These are phyloP conservation scores for Peniophora sp. DNA, from an alignment of 1,284 basidiomycete species.

Conservation along the genomic window DNA sequence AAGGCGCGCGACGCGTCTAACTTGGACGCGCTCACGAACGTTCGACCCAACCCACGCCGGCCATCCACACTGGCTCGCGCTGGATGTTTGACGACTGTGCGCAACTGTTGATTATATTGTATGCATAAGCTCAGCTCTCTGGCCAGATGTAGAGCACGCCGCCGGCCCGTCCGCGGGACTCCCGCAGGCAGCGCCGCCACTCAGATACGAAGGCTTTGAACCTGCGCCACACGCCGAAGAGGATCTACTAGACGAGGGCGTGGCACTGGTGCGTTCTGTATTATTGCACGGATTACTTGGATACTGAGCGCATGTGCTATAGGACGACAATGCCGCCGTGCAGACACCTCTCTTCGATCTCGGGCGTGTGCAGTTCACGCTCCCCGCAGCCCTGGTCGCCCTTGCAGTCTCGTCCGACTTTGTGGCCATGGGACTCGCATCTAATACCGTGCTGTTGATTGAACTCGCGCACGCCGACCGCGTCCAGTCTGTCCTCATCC, in stretches of 20 bases:
- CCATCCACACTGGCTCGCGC: slow-evolving; percentile 2
- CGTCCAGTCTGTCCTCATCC: slow-evolving; percentile 71
- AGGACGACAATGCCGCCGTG: slow-evolving; percentile 27
- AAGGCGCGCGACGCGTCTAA: no score
- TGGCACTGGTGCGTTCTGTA: slow-evolving; percentile 28
- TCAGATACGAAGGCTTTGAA: slow-evolving; percentile 86
- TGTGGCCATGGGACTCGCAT: slow-evolving; percentile 77
- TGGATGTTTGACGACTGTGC: slow-evolving; percentile 83
- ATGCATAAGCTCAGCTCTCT: slow-evolving; percentile 5
- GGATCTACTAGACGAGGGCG: slow-evolving; percentile 33
- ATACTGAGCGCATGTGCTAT: no score
- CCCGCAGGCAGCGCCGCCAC: slow-evolving; percentile 39
- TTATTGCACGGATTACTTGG: neutral
- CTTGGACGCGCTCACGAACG: no score
- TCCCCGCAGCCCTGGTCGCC: slow-evolving; percentile 72
- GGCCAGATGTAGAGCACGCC: slow-evolving; percentile 78
- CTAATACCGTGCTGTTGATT: slow-evolving; percentile 75
- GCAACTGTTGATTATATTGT: slow-evolving; percentile 17
- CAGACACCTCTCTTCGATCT: slow-evolving; percentile 74
- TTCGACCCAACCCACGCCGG: neutral
- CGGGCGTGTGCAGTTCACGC: slow-evolving; percentile 81
- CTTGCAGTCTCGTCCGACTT: slow-evolving; percentile 82
- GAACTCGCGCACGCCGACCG: slow-evolving; percentile 80
- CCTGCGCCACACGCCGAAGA: slow-evolving; percentile 50
- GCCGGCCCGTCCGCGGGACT: slow-evolving; percentile 37